phyloP scores from a whole-genome alignment of 1,284 basidiomycete species.

The Papiliotrema laurentii region DNA sequence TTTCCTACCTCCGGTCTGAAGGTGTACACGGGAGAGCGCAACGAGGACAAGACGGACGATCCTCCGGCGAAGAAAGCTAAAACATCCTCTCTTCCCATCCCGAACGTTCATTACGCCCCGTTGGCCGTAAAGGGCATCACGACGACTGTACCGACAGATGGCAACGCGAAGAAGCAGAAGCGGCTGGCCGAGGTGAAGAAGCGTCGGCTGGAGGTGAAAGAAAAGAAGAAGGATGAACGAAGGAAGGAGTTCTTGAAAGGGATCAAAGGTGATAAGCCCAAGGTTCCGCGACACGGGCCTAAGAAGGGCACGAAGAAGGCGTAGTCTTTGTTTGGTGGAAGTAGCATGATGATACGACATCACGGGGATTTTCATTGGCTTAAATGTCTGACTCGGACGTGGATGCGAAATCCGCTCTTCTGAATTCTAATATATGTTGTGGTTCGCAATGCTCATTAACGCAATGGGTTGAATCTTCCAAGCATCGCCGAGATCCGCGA shows the following conservation, averaged over 20 bases:
- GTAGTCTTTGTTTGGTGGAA: background rate
- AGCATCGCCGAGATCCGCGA: background rate
- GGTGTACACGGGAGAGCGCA: conserved; percentile 9
- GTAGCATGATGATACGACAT: background rate
- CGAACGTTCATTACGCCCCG: conserved; percentile 51
- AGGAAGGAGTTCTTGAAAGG: conserved; percentile 2
- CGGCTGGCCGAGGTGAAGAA: conserved; percentile 57
- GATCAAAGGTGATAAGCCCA: conserved; percentile 1
- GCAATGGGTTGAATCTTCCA: background rate
- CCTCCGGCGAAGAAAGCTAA: background rate
- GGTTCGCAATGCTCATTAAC: background rate
- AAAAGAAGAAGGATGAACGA: conserved; percentile 39
- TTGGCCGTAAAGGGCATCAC: conserved; percentile 82
- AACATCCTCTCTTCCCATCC: conserved; percentile 1
- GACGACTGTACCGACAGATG: conserved; percentile 73
- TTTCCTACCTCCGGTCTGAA: conserved; percentile 42
- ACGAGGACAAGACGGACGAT: background rate
- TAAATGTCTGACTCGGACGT: background rate
- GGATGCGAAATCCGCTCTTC: background rate
- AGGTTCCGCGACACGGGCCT: background rate
- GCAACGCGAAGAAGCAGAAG: conserved; percentile 63
- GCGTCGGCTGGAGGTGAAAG: conserved; percentile 52
- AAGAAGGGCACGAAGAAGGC: conserved; percentile 1
- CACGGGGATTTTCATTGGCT: too few relatives aligned
- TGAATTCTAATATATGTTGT: background rate